Base-by-base conservation (phyloP, 75 land plant genomes). In the Picea glauca region DNA sequence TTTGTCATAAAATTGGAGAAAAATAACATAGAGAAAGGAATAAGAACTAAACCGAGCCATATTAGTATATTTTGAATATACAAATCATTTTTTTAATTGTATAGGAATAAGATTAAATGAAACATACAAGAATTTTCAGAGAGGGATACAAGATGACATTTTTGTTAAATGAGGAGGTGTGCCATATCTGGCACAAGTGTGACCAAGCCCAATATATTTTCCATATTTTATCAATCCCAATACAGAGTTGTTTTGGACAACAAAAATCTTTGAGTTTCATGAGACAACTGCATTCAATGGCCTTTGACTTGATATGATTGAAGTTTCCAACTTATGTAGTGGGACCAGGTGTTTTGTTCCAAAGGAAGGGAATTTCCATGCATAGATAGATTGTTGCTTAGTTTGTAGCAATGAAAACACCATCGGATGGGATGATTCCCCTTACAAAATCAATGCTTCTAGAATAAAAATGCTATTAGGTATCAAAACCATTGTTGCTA, bases 301-400 rank as follows among this genome's bases (percentile, higher is more conserved):
- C 32, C 79, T 93, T 11, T 96, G 98, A 96, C 86, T 96, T 56
- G 98, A 93, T 84, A 91, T 96, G 96, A 96, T 93, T 77, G 96
- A 94, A 54, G 87, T 86, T 13, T 89, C 98, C 15, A 93, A 93
- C 58, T 94, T 94, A 63, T 93, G 96, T 75, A 80, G 80, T n/a
- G 93, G 93, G 56, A 63, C 75, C 62, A 80, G 76, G 9, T 95
- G 98, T 82, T 76, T 56, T 18, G 18, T 87, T 1, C 95, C 95
- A 20, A 74, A 61, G 61, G 31, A 82, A 30, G 75, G 74, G 56
- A 7, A 76, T 32, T 82, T 81, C 40, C 60, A 83, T 3, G 14
- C 17, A 20, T 63, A 76, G 7, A 87, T 84, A 89, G 9, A 72
- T 2, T 96, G 98, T 59, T 96, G 96, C 86, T 76, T 96, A 81